These are phyloP conservation scores for Fulvia fulva DNA, from an alignment of 2,329 filamentous ascomycete genomes.

Conservation along the genomic window DNA sequence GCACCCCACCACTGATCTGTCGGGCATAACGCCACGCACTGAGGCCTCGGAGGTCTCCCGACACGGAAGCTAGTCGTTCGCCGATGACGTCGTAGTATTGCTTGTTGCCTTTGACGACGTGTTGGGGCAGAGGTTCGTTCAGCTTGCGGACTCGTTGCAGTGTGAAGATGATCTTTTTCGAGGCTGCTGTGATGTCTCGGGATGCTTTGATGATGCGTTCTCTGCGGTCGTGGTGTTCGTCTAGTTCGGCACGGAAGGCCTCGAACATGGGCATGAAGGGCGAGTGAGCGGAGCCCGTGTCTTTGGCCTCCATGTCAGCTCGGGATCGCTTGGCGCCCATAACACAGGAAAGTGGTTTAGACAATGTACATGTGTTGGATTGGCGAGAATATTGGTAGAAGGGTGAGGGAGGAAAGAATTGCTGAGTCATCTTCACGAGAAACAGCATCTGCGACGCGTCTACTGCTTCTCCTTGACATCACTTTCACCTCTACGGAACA, in stretches of 20 bases:
- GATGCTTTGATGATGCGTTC: constrained; percentile 88
- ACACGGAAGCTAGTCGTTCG: constrained; percentile 63
- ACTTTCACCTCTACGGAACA: too few species aligned
- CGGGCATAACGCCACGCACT: constrained; percentile 79
- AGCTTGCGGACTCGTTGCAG: constrained; percentile 70
- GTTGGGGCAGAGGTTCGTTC: constrained; percentile 59
- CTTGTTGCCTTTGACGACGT: constrained; percentile 67
- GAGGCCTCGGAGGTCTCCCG: constrained; percentile 69
- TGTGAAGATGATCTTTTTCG: constrained; percentile 94
- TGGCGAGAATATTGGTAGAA: background rate
- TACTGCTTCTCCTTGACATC: too few species aligned
- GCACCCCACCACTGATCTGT: constrained; percentile 73
- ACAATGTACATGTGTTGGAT: too few species aligned
- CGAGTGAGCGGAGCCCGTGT: constrained; percentile 29
- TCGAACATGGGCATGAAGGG: constrained; percentile 71
- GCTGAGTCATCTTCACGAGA: too few species aligned
- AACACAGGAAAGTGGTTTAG: constrained; percentile 4
- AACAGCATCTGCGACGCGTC: too few species aligned
- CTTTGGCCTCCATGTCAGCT: constrained; percentile 20
- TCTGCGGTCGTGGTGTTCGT: constrained; percentile 88
- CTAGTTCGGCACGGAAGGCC: constrained; percentile 77
- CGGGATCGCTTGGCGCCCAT: constrained; percentile 17
- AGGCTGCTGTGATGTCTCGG: constrained; percentile 85
- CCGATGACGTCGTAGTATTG: constrained; percentile 68
- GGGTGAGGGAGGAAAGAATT: background rate